These are phyloP conservation scores for sorghum (Sorghum bicolor) DNA, from an alignment of 176 grass and related monocot genomes.

Conservation along the genomic window DNA sequence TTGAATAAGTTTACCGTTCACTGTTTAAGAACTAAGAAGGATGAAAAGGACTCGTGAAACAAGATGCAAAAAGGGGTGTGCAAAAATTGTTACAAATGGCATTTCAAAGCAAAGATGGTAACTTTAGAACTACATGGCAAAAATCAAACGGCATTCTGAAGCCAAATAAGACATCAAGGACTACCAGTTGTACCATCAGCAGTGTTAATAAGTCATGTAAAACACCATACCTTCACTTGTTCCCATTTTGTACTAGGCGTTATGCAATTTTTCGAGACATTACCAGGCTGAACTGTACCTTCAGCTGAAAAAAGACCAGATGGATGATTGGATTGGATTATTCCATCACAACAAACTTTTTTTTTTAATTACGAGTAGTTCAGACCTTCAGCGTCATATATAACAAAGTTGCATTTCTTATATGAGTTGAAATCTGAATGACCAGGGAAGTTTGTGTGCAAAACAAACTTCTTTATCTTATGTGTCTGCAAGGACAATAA, in stretches of 20 bases:
- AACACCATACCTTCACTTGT: constrained; percentile 76
- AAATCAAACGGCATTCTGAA: background rate
- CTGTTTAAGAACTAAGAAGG: background rate
- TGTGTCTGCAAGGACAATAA: constrained; percentile 64
- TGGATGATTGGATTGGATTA: background rate
- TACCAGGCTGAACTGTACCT: constrained; percentile 52
- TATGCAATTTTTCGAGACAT: constrained; percentile 70
- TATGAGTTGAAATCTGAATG: constrained; percentile 97
- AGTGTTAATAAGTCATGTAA: constrained; percentile 2
- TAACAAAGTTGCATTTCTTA: constrained; percentile 97
- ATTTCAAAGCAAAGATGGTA: constrained; percentile 11
- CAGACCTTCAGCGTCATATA: constrained; percentile 77
- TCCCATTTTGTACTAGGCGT: constrained; percentile 89
- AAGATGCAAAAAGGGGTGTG: background rate
- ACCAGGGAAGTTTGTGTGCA: constrained; percentile 92
- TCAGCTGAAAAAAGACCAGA: constrained; percentile 55
- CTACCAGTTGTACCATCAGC: background rate
- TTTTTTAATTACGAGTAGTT: constrained; percentile 16
- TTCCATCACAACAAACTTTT: constrained; percentile 13
- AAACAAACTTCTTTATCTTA: constrained; percentile 98
- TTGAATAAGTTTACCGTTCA: background rate
- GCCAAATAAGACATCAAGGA: background rate
- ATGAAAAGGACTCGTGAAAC: background rate
- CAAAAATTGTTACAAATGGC: background rate
- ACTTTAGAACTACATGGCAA: background rate